phyloP scores from a whole-genome alignment of 306 rosid species.

The Astragalus glycyphyllos region DNA sequence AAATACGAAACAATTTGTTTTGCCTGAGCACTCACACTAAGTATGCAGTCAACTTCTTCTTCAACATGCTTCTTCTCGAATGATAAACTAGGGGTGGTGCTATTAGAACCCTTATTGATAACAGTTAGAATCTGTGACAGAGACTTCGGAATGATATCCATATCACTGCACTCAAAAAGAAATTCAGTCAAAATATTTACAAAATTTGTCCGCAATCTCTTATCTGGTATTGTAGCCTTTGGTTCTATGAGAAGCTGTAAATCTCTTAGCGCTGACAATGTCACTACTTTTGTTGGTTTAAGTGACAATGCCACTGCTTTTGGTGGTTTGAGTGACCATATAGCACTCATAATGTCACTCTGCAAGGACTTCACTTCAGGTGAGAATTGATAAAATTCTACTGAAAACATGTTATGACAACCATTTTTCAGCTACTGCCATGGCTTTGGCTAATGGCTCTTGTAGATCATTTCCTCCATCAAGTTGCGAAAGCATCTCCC shows the following conservation, averaged over 20 bases:
- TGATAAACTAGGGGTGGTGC: slow-evolving; percentile 10
- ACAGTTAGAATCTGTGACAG: slow-evolving; percentile 56
- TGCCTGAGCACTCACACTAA: slow-evolving; percentile 72
- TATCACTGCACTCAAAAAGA: slow-evolving; percentile 73
- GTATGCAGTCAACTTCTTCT: slow-evolving; percentile 68
- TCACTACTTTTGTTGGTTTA: slow-evolving; percentile 29
- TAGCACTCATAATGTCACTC: slow-evolving; percentile 71
- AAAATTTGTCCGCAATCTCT: slow-evolving; percentile 55
- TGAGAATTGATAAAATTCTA: slow-evolving; percentile 63
- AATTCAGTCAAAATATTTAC: slow-evolving; percentile 62
- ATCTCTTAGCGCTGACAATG: slow-evolving; percentile 53
- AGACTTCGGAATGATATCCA: slow-evolving; percentile 67
- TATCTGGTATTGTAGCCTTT: slow-evolving; percentile 52
- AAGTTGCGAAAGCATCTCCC: slow-evolving; percentile 61
- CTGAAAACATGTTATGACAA: slow-evolving; percentile 46
- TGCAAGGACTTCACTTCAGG: slow-evolving; percentile 70
- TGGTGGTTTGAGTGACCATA: slow-evolving; percentile 50
- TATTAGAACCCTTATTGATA: slow-evolving; percentile 54
- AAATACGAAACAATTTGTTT: slow-evolving; percentile 71
- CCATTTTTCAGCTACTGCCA: slow-evolving; percentile 69
- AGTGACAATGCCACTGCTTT: slow-evolving; percentile 37
- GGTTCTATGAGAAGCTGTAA: slow-evolving; percentile 68
- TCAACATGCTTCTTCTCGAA: slow-evolving; percentile 55
- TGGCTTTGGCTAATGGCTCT: slow-evolving; percentile 78
- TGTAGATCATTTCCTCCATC: slow-evolving; percentile 57